Base-by-base conservation (phyloP, 306 rosid species). In the Spatholobus suberectus region DNA sequence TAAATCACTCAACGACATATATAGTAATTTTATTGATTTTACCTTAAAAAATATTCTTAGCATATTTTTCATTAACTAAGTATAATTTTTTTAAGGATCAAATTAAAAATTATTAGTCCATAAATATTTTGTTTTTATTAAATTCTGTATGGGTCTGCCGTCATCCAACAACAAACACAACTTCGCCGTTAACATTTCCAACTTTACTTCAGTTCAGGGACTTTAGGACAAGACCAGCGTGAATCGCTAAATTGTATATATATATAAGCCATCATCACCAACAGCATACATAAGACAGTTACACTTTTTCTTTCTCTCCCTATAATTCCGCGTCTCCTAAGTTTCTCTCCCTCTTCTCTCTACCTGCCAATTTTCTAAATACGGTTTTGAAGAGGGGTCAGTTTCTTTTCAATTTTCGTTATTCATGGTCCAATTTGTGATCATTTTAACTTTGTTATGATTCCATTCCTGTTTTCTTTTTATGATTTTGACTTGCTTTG, bases 311-410 rank as follows among this genome's bases (percentile, higher is more conserved):
- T 44, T 41, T 70, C 61, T 82, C 17, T 63, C 76, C 37, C 34
- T 34, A 35, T 0, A 32, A 10, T 35, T 63, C 80, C 59, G 75
- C 58, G 46, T 81, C 2, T 34, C 49, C 41, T 8, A 11, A 12
- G 0, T 57, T 21, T 77, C 62, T 63, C 74, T 65, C 35, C 23
- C 65, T 1, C 4, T n/a, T 15, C 8, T 4, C 49, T 41, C 27
- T 3, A n/a, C 73, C 76, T 62, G 61, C 38, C 40, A 3, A 9
- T 78, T 79, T 86, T 61, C 49, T 84, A 69, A 79, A 73, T 86
- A 77, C 68, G 66, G 10, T 80, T 79, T 78, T 71, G 76, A 12
- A 85, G 73, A 76, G 78, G 90, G n/a, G 92, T 90, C 26, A 91
- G 91, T 85, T 54, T 46, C 73, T 54, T 20, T 72, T 81, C 63